Percentiles rank a stretch among this genome's conserved stretches.
Conservation (phyloP, 208 protist genomes). For the Acanthamoeba comandoni region DNA sequence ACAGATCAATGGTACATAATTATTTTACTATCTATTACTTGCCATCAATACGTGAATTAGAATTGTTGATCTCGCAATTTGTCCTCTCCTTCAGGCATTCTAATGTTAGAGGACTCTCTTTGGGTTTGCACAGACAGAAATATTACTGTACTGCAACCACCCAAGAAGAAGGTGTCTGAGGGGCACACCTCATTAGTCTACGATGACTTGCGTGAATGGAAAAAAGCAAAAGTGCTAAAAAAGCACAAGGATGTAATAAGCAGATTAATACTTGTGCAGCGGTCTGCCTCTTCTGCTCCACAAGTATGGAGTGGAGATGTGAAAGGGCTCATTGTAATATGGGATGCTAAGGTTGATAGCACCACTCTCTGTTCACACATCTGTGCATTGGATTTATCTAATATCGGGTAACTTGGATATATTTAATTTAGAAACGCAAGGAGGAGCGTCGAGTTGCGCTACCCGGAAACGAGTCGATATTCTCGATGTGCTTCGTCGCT, state of each 20-base stretch:
- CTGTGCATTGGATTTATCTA: background rate
- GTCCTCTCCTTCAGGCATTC: no score
- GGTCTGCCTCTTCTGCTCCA: background rate
- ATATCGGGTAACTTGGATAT: background rate
- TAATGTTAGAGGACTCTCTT: no score
- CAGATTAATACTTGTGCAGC: conserved; percentile 9
- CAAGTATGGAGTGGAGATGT: conserved; percentile 44
- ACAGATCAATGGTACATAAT: conserved; percentile 22
- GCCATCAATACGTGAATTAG: no score
- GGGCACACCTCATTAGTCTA: no score
- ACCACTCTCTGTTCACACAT: background rate
- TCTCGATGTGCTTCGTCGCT: conserved; percentile 57
- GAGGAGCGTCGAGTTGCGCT: conserved; percentile 3
- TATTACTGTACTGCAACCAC: no score
- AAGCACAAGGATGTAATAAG: conserved; percentile 49
- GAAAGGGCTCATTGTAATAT: background rate
- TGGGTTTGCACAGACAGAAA: no score
- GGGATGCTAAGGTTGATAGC: conserved; percentile 16
- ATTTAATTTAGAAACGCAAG: conserved; percentile 36
- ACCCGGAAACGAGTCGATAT: conserved; percentile 25
- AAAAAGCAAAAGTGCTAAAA: conserved; percentile 38
- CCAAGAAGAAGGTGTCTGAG: no score
- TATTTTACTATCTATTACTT: no score
- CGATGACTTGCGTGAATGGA: background rate
- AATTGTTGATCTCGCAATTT: no score